Percentiles rank a stretch among this genome's conserved stretches.
Evolutionary conservation across 1,284 basidiomycete genomes (phyloP).

Genomic region (Gastroboletus turbinatus): DNA sequence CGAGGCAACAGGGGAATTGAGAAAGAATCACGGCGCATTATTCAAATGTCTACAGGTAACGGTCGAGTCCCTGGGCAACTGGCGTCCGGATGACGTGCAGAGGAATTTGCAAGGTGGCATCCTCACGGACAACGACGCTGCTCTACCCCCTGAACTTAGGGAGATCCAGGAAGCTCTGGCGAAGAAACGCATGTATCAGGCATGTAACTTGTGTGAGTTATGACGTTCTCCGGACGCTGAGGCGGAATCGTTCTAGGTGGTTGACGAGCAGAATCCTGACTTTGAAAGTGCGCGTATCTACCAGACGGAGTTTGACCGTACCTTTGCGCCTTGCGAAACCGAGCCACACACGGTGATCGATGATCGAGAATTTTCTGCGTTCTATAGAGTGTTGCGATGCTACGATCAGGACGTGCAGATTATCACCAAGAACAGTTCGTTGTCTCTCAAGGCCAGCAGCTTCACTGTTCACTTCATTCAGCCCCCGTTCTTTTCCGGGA

Average conservation of each 20-base stretch:
- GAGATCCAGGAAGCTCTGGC: background rate
- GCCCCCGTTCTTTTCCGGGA: background rate
- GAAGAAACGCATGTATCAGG: background rate
- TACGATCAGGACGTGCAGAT: background rate
- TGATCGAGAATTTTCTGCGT: background rate
- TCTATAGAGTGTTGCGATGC: background rate
- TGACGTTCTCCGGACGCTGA: too few relatives aligned
- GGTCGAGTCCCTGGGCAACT: background rate
- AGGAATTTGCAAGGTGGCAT: background rate
- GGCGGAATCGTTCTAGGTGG: too few relatives aligned
- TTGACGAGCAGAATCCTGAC: too few relatives aligned
- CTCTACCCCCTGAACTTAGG: background rate
- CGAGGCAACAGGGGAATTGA: background rate
- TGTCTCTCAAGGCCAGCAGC: conserved; percentile 1
- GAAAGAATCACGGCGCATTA: background rate
- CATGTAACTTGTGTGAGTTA: too few relatives aligned
- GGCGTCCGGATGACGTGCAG: background rate
- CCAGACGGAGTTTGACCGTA: background rate
- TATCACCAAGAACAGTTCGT: background rate
- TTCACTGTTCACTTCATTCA: conserved; percentile 4
- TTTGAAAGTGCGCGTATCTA: too few relatives aligned
- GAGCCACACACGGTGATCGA: background rate
- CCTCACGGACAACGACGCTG: background rate
- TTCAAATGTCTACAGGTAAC: background rate
- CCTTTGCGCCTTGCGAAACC: background rate